Base-by-base conservation (phyloP, 1,139 yeast genomes). In the Zhuliangozyma blackwelliae region DNA sequence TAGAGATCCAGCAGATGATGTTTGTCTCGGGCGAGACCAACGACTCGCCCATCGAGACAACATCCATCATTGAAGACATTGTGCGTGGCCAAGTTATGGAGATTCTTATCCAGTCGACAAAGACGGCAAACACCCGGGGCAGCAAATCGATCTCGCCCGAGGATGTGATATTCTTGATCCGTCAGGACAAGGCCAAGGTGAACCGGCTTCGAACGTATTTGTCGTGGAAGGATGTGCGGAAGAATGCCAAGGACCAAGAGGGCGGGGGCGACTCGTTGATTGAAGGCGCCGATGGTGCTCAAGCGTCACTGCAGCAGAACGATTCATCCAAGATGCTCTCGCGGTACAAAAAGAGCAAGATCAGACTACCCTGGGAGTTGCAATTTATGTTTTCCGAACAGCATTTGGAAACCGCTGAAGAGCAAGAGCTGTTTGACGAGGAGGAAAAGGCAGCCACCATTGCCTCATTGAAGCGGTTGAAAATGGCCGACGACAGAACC, bases 1-100 rank as follows among this genome's bases (percentile, higher is more conserved):
- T 83, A 34, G 96, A 88, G 59, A 87, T 88, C 51, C 96, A 87
- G 58, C 96, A 89, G 66, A 94, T 92, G 98, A 92, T 92, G 99
- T 92, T 94, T 67, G 98, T 92, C 41, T 77, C 85, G 42, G 99
- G 98, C 2, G 97, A 92, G 59, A 79, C 94, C 1, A 87, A 86
- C 49, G 98, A 92, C 50, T 95, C 97, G 2, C 96, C 97, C 0
- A 72, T 83, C 8, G 95, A 87, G 48, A 88, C 97, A 1, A 87
- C 97, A 0, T 81, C 94, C 9, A 62, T 92, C 39, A 88, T 92
- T 31, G 99, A 92, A 56, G 98, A 92, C 55, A 88, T 92, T 37
- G 98, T 92, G 2, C 73, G 95, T 34, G 94, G 95, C 1, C 98
- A 92, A 59, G 98, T 94, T 28, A 82, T 90, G 31, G 97, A 92